Evolutionary conservation across 176 grass and related monocot species (phyloP).

Genomic region (Ampelocalamus luodianensis): DNA sequence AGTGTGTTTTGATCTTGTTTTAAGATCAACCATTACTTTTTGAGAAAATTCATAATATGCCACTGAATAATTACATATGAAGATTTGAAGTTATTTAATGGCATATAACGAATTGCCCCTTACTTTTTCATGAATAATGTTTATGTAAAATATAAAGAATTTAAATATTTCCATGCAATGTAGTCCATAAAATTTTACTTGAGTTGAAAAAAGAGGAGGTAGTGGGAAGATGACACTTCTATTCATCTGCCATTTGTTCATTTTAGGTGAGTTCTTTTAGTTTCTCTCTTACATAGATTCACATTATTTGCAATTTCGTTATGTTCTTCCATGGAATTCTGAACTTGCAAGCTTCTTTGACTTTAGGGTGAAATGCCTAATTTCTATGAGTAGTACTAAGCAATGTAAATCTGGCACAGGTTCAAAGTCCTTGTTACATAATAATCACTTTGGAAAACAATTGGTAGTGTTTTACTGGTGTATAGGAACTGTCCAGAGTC

Average conservation of each 20-base stretch:
- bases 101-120: too few relatives aligned
- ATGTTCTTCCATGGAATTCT: not conserved
- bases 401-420: not conserved
- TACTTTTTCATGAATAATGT: not conserved
- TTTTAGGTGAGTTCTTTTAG: not conserved
- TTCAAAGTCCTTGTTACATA: not conserved
- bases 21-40: not conserved
- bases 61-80: too few relatives aligned
- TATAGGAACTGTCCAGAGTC: too few relatives aligned
- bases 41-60: too few relatives aligned
- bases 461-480: too few relatives aligned
- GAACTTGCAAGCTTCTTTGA: not conserved
- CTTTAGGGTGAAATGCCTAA: not conserved
- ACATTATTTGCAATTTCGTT: constrained; percentile 20
- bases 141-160: constrained; percentile 9
- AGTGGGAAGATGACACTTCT: not conserved
- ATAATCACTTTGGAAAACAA: not conserved
- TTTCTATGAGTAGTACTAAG: not conserved
- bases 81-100: too few relatives aligned
- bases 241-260: not conserved
- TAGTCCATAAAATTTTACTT: not conserved
- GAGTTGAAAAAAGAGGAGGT: too few relatives aligned
- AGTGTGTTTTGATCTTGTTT: constrained; percentile 2
- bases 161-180: not conserved
- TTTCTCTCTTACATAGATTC: not conserved